Evolutionary conservation across 2,329 filamentous ascomycete genomes (phyloP).

Genomic region (Scopulariopsis brevicaulis): DNA sequence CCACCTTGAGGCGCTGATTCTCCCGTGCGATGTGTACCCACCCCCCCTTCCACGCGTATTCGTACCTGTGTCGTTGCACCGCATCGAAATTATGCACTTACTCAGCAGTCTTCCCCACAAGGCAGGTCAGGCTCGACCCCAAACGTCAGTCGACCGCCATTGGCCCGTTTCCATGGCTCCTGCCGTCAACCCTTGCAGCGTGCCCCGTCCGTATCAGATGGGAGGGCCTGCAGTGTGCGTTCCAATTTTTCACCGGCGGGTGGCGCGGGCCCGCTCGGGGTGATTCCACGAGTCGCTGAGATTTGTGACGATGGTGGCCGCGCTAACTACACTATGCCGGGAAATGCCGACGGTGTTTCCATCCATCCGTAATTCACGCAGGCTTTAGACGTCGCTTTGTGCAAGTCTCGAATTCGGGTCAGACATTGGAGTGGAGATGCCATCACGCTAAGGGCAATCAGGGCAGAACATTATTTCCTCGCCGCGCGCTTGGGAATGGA

Average conservation of each 20-base stretch:
- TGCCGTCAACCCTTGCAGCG: neutral
- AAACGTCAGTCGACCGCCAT: slow-evolving; percentile 4
- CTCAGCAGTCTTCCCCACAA: neutral
- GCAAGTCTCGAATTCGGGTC: neutral
- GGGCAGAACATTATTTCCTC: neutral
- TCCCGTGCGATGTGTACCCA: neutral
- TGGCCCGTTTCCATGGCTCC: neutral
- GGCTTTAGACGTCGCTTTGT: neutral
- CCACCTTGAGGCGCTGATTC: neutral
- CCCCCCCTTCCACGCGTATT: too few relatives aligned
- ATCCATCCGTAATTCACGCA: neutral
- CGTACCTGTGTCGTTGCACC: too few relatives aligned
- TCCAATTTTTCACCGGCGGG: neutral
- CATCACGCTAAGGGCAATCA: neutral
- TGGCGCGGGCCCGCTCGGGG: neutral
- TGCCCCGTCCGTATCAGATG: slow-evolving; percentile 2
- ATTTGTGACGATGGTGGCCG: too few relatives aligned
- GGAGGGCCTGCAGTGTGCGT: neutral
- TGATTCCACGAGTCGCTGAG: neutral
- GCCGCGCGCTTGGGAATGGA: neutral
- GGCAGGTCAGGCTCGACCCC: neutral
- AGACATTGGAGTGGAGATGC: neutral
- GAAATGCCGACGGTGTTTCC: neutral
- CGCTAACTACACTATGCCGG: too few relatives aligned
- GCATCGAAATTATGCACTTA: neutral